A percentile compares a stretch with the other conserved stretches of the same genome.
Evolutionary conservation across 106 monocot species (phyloP).

Genomic region (Acanthochlamys bracteata): DNA sequence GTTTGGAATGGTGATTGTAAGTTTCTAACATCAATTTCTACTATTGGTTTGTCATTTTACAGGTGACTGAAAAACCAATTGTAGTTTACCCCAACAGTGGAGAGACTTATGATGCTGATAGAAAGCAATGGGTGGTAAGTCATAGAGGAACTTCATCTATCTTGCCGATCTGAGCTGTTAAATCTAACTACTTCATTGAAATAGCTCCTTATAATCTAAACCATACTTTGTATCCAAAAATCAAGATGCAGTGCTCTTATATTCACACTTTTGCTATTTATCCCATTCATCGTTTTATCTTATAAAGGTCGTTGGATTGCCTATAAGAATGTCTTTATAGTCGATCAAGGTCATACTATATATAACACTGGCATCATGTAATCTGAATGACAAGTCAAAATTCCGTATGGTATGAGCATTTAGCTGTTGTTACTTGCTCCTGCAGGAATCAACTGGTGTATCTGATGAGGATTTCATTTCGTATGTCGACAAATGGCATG

Average conservation of each 20-base stretch:
- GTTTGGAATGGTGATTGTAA: background rate
- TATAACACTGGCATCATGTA: background rate
- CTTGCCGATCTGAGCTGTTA: no score
- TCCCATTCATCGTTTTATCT: no score
- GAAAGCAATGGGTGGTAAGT: constrained; percentile 94
- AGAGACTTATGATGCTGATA: constrained; percentile 70
- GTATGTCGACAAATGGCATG: constrained; percentile 61
- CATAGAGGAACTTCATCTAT: background rate
- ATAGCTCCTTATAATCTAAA: no score
- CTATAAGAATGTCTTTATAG: no score
- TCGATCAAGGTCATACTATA: background rate
- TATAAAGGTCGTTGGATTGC: no score
- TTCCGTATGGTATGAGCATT: background rate
- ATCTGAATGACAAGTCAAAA: background rate
- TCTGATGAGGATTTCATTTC: constrained; percentile 78
- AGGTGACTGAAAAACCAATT: constrained; percentile 80
- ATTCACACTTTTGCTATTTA: no score
- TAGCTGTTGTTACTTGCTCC: constrained; percentile 3
- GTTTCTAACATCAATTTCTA: background rate
- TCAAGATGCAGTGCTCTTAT: no score
- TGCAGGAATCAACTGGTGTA: constrained; percentile 54
- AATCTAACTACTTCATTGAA: no score
- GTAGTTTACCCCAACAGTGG: constrained; percentile 94
- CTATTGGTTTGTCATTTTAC: background rate
- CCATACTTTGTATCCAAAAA: no score